Base-by-base conservation (phyloP, 352 stramenopile species). In the Phytophthora litchii region DNA sequence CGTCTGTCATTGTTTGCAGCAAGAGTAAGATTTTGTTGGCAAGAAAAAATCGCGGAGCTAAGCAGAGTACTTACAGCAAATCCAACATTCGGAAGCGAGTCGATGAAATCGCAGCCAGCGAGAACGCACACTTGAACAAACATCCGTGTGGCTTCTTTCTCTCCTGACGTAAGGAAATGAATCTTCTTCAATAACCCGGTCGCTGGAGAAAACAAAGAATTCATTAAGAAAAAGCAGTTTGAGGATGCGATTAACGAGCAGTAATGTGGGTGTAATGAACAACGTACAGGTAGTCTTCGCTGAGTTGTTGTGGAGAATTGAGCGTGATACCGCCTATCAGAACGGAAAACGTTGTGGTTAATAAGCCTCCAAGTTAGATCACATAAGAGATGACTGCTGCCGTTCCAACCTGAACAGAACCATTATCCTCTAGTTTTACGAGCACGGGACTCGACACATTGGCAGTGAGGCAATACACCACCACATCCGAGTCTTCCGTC, bases 401-500 rank as follows among this genome's bases (percentile, higher is more conserved):
- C 23, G 0, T 29, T 42, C 3, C 50, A 9, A 72, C 78, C 69
- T 92, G 80, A 31, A 70, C 74, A 23, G 72, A 73, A 7, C 80
- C 83, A 42, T 72, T 74, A 16, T 89, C 79, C 20, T 92, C 83
- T 4, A 92, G 52, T 36, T 90, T 90, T 65, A 90, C 81, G 17
- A 92, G 70, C 20, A 92, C 76, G 32, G 78, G 79, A 25, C 55
- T 63, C 12, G 74, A 67, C 7, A 88, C 65, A 34, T 74, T 72
- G 11, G 72, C 67, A 3, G 81, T 73, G 23, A 90, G 41, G 74
- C 80, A 88, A 55, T 92, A 92, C 5, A 92, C 75, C 13, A 92
- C 69, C 45, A 92, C 79, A 41, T 92, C 80, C 57, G 83, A 92
- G 63, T 91, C 83, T 64, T 92, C 83, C 16, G 80, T 91, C n/a